Evolutionary conservation across 129 eudicot species (phyloP), one percentile per base, ranked within the genome.

Genomic region (Calendula officinalis): DNA sequence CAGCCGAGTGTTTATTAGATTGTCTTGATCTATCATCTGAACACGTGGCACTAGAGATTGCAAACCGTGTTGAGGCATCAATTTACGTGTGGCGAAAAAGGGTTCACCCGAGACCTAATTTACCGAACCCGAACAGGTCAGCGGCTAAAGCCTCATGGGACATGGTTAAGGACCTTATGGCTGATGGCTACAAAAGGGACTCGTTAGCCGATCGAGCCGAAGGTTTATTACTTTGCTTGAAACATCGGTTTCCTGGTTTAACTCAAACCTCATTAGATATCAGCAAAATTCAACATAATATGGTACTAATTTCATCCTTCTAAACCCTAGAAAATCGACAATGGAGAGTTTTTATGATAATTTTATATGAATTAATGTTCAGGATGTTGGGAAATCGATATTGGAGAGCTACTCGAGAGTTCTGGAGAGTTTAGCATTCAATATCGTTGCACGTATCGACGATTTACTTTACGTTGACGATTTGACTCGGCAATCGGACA

Each of bases 361-460:
- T 43, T 46, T 34, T 27, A 36, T 46, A 2, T 53, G 2, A 22
- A 22, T 22, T 8, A 46, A 58, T 9, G 9, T 73, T 17, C 74
- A 91, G 98, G 97, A 90, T 65, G 83, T 90, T 33, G 97, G 97
- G 27, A 90, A 90, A 78, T 86, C 95, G 44, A 83, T 90, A 16
- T 45, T 90, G 54, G 97, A 90, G 82, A 82, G 92, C 86, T 90
- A 90, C 83, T 90, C 97, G 7, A 83, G 97, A 47, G 97, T 90
- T 56, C 62, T 90, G 68, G 95, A 90, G 74, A 90, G 95, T 70
- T 66, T 90, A 58, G 91, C 95, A 2, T 86, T 77, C 58, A 90
- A 80, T 62, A 86, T 83, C 12, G 89, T 84, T 48, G 89, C 98
- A 35, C 90, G 96, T 5, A 91, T 91, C 3, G 98, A 87, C 53